A percentile compares a stretch with the other conserved stretches of the same genome.
phyloP scores from a whole-genome alignment of 176 grass and related monocot species.

The Carex littledalei region DNA sequence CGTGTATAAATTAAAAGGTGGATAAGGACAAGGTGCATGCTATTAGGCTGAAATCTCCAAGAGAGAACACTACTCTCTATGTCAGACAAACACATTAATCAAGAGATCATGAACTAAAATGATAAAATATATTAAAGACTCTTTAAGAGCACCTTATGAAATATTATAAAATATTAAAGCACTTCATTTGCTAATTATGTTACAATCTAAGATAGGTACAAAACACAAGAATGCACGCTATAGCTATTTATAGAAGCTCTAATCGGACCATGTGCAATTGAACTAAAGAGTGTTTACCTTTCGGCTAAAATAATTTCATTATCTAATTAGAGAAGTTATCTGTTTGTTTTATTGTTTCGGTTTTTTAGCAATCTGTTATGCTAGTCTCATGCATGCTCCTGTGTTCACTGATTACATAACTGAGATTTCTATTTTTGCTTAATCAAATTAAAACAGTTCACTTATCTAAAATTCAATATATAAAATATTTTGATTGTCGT shows the following conservation, averaged over 20 bases:
- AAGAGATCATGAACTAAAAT: not conserved
- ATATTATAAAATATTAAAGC: not conserved
- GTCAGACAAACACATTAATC: constrained; percentile 3
- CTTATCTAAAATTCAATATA: too few species aligned
- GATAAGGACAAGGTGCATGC: constrained; percentile 9
- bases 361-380: not conserved
- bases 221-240: not conserved
- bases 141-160: not conserved
- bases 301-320: not conserved
- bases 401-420: too few species aligned
- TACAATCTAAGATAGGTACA: not conserved
- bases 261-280: not conserved
- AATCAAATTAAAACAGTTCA: too few species aligned
- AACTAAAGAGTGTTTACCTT: not conserved
- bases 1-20: not conserved
- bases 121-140: not conserved
- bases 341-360: not conserved
- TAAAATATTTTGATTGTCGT: too few species aligned
- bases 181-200: not conserved
- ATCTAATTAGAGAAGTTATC: not conserved
- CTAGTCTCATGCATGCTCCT: too few species aligned
- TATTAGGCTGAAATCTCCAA: constrained; percentile 12
- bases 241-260: not conserved
- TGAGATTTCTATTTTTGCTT: too few species aligned
- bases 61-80: not conserved